These are phyloP conservation scores for Cyberlindnera bimundalis DNA, from an alignment of 805 yeast species.

Conservation along the genomic window DNA sequence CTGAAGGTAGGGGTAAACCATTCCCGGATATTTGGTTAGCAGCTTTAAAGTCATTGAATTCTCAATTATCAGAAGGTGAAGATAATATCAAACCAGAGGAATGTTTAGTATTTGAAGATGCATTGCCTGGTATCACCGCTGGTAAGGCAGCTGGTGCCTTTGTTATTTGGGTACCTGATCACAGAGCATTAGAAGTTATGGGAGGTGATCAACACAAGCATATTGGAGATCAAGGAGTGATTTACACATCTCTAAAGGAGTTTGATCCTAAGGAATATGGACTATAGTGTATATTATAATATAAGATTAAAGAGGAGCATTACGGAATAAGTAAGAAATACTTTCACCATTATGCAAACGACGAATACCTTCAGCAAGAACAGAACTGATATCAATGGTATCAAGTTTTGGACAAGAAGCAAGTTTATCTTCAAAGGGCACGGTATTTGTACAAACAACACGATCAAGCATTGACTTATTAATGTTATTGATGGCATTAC, in stretches of 20 bases:
- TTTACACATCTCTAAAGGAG: slow-evolving; percentile 47
- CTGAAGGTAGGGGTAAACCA: slow-evolving; percentile 89
- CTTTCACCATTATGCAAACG: slow-evolving; percentile 87
- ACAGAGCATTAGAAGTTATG: slow-evolving; percentile 58
- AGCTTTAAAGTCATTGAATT: slow-evolving; percentile 72
- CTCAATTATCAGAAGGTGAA: slow-evolving; percentile 36
- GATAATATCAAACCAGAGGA: slow-evolving; percentile 64
- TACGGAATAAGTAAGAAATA: slow-evolving; percentile 71
- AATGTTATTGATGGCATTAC: slow-evolving; percentile 68
- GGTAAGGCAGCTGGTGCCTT: slow-evolving; percentile 80
- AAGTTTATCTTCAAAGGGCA: slow-evolving; percentile 68
- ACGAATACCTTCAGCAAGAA: slow-evolving; percentile 77
- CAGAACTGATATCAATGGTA: slow-evolving; percentile 67
- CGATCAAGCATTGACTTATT: slow-evolving; percentile 63
- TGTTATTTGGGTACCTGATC: slow-evolving; percentile 95
- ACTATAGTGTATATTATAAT: slow-evolving; percentile 24
- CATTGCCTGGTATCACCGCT: slow-evolving; percentile 83
- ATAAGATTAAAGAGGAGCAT: slow-evolving; percentile 44
- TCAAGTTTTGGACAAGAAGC: slow-evolving; percentile 59
- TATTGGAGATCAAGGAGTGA: slow-evolving; percentile 56
- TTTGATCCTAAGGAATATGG: slow-evolving; percentile 50
- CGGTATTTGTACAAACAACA: slow-evolving; percentile 77
- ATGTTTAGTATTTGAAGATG: slow-evolving; percentile 92
- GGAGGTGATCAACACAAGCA: slow-evolving; percentile 46
- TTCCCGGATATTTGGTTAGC: slow-evolving; percentile 88